These are phyloP conservation scores for Colletotrichum godetiae DNA, from an alignment of 2,329 filamentous ascomycete genomes.

Conservation along the genomic window DNA sequence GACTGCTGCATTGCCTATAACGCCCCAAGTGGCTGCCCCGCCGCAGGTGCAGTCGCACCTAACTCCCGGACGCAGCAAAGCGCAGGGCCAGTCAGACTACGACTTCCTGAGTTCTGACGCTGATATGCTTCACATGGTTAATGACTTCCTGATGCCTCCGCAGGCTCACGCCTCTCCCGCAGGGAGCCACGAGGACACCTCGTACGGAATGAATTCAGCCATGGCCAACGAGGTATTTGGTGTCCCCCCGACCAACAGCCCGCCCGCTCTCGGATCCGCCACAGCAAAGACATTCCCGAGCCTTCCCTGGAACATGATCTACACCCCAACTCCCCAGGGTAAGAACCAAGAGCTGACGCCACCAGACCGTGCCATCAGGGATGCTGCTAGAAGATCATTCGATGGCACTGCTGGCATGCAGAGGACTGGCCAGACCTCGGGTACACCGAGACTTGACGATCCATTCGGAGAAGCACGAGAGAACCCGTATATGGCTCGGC, in stretches of 20 bases:
- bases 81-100: constrained; percentile 29
- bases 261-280: constrained; percentile 45
- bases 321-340: constrained; percentile 35
- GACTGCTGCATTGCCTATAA: background rate
- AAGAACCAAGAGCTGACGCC: constrained; percentile 33
- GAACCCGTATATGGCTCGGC: constrained; percentile 1
- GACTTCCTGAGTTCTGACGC: constrained; percentile 41
- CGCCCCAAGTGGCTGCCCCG: background rate
- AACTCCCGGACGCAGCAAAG: constrained; percentile 17
- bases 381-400: constrained; percentile 29
- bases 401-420: constrained; percentile 12
- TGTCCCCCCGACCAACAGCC: constrained; percentile 48
- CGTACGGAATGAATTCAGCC: constrained; percentile 66
- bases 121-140: constrained; percentile 60
- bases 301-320: constrained; percentile 65
- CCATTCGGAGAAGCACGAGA: constrained; percentile 40
- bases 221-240: constrained; percentile 64
- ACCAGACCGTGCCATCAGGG: constrained; percentile 23
- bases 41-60: constrained; percentile 10
- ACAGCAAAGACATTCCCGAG: constrained; percentile 51
- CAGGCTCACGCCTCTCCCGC: constrained; percentile 50
- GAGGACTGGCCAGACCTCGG: constrained; percentile 6
- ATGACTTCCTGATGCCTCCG: constrained; percentile 59
- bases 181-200: constrained; percentile 54
- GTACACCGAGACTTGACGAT: constrained; percentile 42